Evolutionary conservation across 192 early-diverging fungal genomes (phyloP).

Genomic region (Coemansia brasiliensis): DNA sequence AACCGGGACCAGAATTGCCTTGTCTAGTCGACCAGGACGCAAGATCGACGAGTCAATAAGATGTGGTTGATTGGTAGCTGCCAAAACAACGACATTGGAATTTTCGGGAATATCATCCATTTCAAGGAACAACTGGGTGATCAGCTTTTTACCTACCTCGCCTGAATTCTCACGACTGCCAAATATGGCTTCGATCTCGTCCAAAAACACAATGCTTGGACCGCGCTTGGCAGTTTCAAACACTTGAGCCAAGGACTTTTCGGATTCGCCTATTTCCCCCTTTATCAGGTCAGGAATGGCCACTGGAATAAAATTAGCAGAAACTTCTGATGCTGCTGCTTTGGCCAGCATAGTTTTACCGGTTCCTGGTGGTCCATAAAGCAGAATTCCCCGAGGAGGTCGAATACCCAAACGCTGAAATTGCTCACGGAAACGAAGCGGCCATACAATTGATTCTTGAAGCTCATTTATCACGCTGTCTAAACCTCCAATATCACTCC

Average conservation of each 20-base stretch:
- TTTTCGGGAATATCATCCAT: conserved; percentile 65
- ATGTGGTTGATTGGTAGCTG: conserved; percentile 82
- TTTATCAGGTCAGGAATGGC: conserved; percentile 82
- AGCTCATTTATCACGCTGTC: conserved; percentile 66
- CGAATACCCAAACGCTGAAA: conserved; percentile 69
- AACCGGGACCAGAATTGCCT: conserved; percentile 65
- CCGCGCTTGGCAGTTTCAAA: conserved; percentile 72
- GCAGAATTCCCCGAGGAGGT: conserved; percentile 78
- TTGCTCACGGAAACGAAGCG: conserved; percentile 62
- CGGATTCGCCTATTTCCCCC: conserved; percentile 90
- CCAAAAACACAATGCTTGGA: conserved; percentile 88
- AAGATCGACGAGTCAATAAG: conserved; percentile 75
- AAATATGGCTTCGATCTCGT: conserved; percentile 93
- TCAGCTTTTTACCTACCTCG: conserved; percentile 70
- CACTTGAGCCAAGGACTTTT: conserved; percentile 78
- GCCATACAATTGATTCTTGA: conserved; percentile 79
- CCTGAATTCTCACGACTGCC: conserved; percentile 66
- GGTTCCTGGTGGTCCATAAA: conserved; percentile 88
- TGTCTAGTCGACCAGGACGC: conserved; percentile 84
- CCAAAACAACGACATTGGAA: conserved; percentile 72
- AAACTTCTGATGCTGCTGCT: conserved; percentile 77
- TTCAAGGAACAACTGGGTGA: conserved; percentile 77
- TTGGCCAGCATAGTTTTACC: conserved; percentile 91
- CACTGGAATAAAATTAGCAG: conserved; percentile 78
- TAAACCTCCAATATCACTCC: conserved; percentile 84